Conservation (phyloP, 805 yeast genomes). For the Lachancea kluyveri region DNA sequence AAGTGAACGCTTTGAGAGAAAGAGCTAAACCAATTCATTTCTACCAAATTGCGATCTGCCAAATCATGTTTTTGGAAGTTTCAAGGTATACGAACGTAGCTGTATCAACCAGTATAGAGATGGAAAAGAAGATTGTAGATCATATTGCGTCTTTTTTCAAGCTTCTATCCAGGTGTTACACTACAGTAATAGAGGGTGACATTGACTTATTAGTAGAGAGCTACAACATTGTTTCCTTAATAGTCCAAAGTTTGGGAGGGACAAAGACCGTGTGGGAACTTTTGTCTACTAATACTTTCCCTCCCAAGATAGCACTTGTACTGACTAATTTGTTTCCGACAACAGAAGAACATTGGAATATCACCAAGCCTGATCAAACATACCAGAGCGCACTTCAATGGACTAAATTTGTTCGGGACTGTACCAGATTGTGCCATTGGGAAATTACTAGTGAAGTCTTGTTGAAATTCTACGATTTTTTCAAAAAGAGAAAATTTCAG, state of each 20-base stretch:
- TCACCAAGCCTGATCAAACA: conserved; percentile 11
- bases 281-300: conserved; percentile 11
- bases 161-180: conserved; percentile 18
- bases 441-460: conserved; percentile 42
- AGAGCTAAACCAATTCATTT: conserved; percentile 30
- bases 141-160: conserved; percentile 24
- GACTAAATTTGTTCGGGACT: conserved; percentile 15
- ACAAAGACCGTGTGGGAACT: conserved; percentile 18
- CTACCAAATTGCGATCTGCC: conserved; percentile 25
- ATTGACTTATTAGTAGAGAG: conserved; percentile 12
- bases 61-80: conserved; percentile 23
- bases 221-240: conserved; percentile 15
- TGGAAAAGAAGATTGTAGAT: conserved; percentile 18
- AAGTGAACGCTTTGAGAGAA: conserved; percentile 15
- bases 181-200: conserved; percentile 3
- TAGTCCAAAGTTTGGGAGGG: conserved; percentile 9
- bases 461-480: conserved; percentile 28
- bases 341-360: conserved; percentile 16
- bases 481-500: conserved; percentile 22
- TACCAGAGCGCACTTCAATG: conserved; percentile 11
- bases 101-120: conserved; percentile 7
- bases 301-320: conserved; percentile 13
- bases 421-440: conserved; percentile 27
- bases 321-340: conserved; percentile 19
- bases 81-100: conserved; percentile 18